Base-by-base conservation (phyloP, 1,139 yeast genomes). In the Kodamaea ohmeri region DNA sequence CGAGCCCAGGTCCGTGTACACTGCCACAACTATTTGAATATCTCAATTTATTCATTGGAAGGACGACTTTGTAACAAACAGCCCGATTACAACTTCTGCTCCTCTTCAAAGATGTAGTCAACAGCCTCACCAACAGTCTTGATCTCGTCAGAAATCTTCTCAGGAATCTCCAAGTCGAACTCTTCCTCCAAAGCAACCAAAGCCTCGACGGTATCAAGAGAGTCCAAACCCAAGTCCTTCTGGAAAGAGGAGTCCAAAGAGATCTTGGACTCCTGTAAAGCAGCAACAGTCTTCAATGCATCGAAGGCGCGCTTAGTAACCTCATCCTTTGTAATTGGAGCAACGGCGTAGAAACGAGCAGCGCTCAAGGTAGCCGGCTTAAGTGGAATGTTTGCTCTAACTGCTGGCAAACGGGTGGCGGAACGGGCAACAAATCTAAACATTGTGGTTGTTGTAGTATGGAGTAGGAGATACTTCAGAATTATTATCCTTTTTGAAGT, bases 171-270 rank as follows among this genome's bases (percentile, higher is more conserved):
- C 58, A 80, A 67, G 58, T 80, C 86, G 50, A 80, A 80, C 61
- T 80, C 82, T 64, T 80, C 86, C 64, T 80, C 86, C 54, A 80
- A 76, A 42, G 85, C 84, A 52, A 80, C 86, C 50, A 80, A 67
- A 42, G 83, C 78, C 63, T 80, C 87, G 40, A 80, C 84, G 39
- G 84, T 78, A 52, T 80, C 87, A 48, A 80, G 71, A 5, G 87
- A 80, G 56, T 80, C 87, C 50, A 80, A 65, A n/a, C 83, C 83
- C 56, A 80, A 69, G 54, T 80, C 87, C 52, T 75, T 75, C 53
- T 72, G 74, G 61, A 77, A 77, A 42, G 77, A 71, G 26, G 81
- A 68, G 32, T 67, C 70, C 51, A 67, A 55, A 15, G 60, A 32
- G 49, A 71, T 61, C 45, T 63, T 67, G 31, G 75, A 66, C 51